phyloP scores from a whole-genome alignment of 805 yeast species.

The Kodamaea kaohsiungensis region DNA sequence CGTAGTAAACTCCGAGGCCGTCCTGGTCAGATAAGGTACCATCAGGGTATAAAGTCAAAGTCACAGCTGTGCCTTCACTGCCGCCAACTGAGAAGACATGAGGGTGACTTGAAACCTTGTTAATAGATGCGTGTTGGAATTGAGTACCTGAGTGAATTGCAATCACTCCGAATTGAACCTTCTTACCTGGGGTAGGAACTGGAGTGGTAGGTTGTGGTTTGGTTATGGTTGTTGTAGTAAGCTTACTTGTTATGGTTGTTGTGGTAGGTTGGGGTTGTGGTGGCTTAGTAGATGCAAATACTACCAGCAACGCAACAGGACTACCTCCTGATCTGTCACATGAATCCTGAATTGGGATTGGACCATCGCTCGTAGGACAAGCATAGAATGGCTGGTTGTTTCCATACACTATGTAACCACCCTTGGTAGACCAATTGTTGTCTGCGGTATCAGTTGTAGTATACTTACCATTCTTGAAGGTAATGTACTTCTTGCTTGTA shows the following conservation, averaged over 20 bases:
- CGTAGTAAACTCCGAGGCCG: conserved; percentile 29
- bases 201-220: conserved; percentile 7
- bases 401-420: conserved; percentile 15
- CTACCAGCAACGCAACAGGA: conserved; percentile 12
- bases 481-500: conserved; percentile 16
- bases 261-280: conserved; percentile 8
- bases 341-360: background rate
- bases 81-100: conserved; percentile 39
- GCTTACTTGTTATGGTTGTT: no score
- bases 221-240: conserved; percentile 7
- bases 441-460: conserved; percentile 8
- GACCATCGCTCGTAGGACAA: conserved; percentile 9
- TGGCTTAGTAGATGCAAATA: conserved; percentile 3
- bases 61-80: conserved; percentile 25
- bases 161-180: conserved; percentile 19
- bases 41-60: conserved; percentile 25
- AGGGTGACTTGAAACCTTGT: conserved; percentile 30
- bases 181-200: conserved; percentile 4
- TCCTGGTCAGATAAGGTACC: conserved; percentile 32
- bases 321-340: conserved; percentile 10
- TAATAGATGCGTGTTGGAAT: conserved; percentile 27
- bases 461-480: conserved; percentile 11
- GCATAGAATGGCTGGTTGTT: conserved; percentile 13
- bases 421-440: conserved; percentile 13
- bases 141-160: conserved; percentile 26